These are phyloP conservation scores for Fraxinus dipetala DNA, from an alignment of 305 asterid species.

Conservation along the genomic window DNA sequence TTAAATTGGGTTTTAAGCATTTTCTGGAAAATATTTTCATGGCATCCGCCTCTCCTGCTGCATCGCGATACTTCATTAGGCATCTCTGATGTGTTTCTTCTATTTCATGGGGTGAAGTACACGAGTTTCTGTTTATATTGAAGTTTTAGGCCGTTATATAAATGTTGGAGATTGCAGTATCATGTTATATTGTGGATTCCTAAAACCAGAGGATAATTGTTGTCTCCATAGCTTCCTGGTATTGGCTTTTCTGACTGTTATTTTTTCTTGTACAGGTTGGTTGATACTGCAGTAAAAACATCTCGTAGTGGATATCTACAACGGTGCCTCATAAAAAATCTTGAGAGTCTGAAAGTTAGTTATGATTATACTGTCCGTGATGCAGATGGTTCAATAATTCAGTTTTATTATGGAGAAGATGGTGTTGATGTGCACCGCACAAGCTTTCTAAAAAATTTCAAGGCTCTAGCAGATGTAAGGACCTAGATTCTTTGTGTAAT, in stretches of 20 bases:
- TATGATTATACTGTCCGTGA: conserved; percentile 97
- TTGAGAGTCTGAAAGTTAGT: conserved; percentile 86
- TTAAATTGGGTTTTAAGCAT: neutral
- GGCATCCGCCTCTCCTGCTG: neutral
- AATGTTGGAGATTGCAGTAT: neutral
- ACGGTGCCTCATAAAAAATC: conserved; percentile 83
- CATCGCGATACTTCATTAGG: neutral
- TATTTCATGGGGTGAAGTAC: neutral
- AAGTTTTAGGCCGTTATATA: neutral
- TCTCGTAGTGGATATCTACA: conserved; percentile 99
- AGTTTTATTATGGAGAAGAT: conserved; percentile 93
- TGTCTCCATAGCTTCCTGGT: conserved; percentile 3
- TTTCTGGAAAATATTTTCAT: neutral
- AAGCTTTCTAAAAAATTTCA: conserved; percentile 79
- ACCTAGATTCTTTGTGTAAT: conserved; percentile 17
- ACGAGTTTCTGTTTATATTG: neutral
- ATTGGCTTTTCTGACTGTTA: conserved; percentile 18
- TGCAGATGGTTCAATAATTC: conserved; percentile 93
- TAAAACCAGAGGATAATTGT: conserved; percentile 2
- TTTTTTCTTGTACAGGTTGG: conserved; percentile 56
- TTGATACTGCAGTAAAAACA: conserved; percentile 98
- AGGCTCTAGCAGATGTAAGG: conserved; percentile 73
- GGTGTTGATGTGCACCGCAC: conserved; percentile 91
- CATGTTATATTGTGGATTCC: neutral
- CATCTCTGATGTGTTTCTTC: neutral